phyloP scores from a whole-genome alignment of 495 filamentous ascomycete species.

The Monascus purpureus region DNA sequence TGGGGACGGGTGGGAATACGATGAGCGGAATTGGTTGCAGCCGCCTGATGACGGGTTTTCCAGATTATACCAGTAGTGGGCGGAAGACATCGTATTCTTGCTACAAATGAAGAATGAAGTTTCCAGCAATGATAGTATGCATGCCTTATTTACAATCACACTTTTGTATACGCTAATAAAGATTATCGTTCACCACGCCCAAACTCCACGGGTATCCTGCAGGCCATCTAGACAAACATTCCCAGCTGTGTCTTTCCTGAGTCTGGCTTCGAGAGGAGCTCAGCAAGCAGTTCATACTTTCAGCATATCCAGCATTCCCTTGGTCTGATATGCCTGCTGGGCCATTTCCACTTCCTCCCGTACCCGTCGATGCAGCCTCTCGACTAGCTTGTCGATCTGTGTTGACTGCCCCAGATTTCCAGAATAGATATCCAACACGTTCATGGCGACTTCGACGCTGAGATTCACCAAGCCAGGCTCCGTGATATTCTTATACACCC shows the following conservation, averaged over 20 bases:
- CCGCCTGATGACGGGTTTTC: slow-evolving; percentile 64
- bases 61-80: slow-evolving; percentile 31
- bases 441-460: slow-evolving; percentile 64
- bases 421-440: slow-evolving; percentile 76
- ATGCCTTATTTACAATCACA: too few relatives aligned
- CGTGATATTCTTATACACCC: slow-evolving; percentile 63
- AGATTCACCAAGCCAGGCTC: slow-evolving; percentile 66
- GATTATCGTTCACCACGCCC: slow-evolving; percentile 1
- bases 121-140: too few relatives aligned
- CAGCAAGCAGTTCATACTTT: too few relatives aligned
- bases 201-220: slow-evolving; percentile 11
- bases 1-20: slow-evolving; percentile 55
- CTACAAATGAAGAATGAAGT: background rate
- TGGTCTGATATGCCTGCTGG: slow-evolving; percentile 61
- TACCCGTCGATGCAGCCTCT: slow-evolving; percentile 50
- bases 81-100: background rate
- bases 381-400: slow-evolving; percentile 55
- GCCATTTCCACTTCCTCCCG: slow-evolving; percentile 64
- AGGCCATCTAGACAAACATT: too few relatives aligned
- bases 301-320: slow-evolving; percentile 76
- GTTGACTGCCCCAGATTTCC: slow-evolving; percentile 60
- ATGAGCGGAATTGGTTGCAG: slow-evolving; percentile 85
- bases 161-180: too few relatives aligned
- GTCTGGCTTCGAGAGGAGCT: too few relatives aligned
- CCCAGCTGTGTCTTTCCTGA: too few relatives aligned